phyloP scores from a whole-genome alignment of 148 eudicot genomes.

The Cornus kousa region DNA sequence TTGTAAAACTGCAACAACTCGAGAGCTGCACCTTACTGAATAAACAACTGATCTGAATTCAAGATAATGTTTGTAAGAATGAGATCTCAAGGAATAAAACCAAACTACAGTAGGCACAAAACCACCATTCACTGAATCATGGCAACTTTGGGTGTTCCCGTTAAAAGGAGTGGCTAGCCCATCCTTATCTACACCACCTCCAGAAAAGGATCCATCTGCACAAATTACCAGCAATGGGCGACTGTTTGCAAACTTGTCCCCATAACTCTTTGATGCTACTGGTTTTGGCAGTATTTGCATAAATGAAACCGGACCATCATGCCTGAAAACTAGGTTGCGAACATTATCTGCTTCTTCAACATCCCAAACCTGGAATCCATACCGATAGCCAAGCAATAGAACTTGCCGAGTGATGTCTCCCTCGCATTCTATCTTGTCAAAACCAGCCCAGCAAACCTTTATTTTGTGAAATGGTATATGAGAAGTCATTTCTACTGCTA shows the following conservation, averaged over 20 bases:
- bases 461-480: constrained; percentile 12
- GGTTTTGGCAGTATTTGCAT: constrained; percentile 76
- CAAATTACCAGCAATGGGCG: constrained; percentile 72
- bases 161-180: constrained; percentile 24
- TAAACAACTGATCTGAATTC: constrained; percentile 67
- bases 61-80: constrained; percentile 53
- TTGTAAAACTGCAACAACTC: constrained; percentile 70
- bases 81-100: constrained; percentile 73
- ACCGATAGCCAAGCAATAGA: constrained; percentile 70
- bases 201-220: constrained; percentile 56
- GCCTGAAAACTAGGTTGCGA: constrained; percentile 54
- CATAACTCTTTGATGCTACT: constrained; percentile 31
- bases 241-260: constrained; percentile 47
- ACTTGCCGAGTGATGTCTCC: constrained; percentile 46
- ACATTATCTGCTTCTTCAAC: constrained; percentile 83
- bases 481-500: constrained; percentile 1
- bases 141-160: constrained; percentile 35
- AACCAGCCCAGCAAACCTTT: constrained; percentile 90
- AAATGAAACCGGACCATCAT: constrained; percentile 73
- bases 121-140: constrained; percentile 34
- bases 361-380: constrained; percentile 90
- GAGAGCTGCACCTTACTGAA: constrained; percentile 77
- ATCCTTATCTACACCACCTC: constrained; percentile 36
- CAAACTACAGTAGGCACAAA: constrained; percentile 52
- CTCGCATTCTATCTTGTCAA: constrained; percentile 69